A percentile compares a stretch with the other conserved stretches of the same genome.
Evolutionary conservation across 495 filamentous ascomycete species (phyloP).

Genomic region (Peziza echinospora): DNA sequence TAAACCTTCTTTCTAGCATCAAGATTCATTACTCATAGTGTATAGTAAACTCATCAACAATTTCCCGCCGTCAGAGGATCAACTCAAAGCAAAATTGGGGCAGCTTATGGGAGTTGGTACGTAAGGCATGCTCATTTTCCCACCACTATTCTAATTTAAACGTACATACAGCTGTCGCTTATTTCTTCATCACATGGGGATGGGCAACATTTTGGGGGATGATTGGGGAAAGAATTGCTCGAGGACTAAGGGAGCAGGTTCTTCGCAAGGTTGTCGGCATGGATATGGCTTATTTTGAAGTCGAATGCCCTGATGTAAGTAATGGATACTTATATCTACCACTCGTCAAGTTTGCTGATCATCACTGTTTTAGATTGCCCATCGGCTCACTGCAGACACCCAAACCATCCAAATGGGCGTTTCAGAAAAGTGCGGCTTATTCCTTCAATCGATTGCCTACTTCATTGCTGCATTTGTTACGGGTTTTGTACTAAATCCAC

Average conservation of each 20-base stretch:
- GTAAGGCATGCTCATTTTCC: no score
- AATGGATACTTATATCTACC: neutral
- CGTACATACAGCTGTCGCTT: conserved; percentile 15
- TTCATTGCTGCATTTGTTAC: conserved; percentile 31
- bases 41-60: conserved; percentile 19
- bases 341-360: neutral
- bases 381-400: conserved; percentile 22
- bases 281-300: conserved; percentile 23
- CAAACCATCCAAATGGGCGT: conserved; percentile 26
- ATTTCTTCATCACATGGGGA: conserved; percentile 23
- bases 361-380: conserved; percentile 13
- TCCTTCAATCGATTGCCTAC: conserved; percentile 27
- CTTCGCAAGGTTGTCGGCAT: conserved; percentile 20
- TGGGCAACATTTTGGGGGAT: conserved; percentile 22
- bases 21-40: no score
- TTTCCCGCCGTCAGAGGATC: conserved; percentile 23
- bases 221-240: conserved; percentile 21
- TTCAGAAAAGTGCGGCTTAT: conserved; percentile 30
- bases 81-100: conserved; percentile 14
- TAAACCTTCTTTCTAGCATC: neutral
- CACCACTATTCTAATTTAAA: no score
- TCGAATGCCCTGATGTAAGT: conserved; percentile 20
- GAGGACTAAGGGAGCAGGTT: conserved; percentile 17
- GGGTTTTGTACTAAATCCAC: conserved; percentile 29
- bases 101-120: conserved; percentile 19